Evolutionary conservation across 2,329 filamentous ascomycete genomes (phyloP).

Genomic region (Magnaporthiopsis rhizophila): DNA sequence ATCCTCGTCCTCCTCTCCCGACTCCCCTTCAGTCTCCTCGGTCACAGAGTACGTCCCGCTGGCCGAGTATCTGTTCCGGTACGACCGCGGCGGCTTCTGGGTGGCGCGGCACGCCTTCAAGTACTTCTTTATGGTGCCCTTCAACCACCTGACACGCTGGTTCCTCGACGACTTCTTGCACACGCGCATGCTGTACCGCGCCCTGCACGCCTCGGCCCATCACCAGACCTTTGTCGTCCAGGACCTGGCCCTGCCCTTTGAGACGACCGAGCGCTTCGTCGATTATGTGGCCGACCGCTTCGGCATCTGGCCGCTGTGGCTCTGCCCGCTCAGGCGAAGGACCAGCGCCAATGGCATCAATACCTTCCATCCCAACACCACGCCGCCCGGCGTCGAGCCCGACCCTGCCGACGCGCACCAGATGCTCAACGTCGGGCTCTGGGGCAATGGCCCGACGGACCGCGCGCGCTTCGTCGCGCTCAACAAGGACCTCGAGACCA

Average conservation of each 20-base stretch:
- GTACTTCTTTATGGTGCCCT: slow-evolving; percentile 59
- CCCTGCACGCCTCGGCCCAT: slow-evolving; percentile 59
- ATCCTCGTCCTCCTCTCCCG: slow-evolving; percentile 4
- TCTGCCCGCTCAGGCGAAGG: slow-evolving; percentile 45
- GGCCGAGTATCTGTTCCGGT: slow-evolving; percentile 67
- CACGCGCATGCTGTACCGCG: slow-evolving; percentile 67
- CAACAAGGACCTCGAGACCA: slow-evolving; percentile 65
- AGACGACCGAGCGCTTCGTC: slow-evolving; percentile 42
- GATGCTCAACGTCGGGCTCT: slow-evolving; percentile 63
- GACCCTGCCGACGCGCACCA: slow-evolving; percentile 19
- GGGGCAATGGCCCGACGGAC: slow-evolving; percentile 63
- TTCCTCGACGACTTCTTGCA: slow-evolving; percentile 66
- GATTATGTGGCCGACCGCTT: slow-evolving; percentile 44
- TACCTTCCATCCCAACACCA: slow-evolving; percentile 48
- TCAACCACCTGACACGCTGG: slow-evolving; percentile 57
- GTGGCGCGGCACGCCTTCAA: slow-evolving; percentile 57
- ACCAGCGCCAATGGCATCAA: slow-evolving; percentile 24
- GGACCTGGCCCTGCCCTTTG: slow-evolving; percentile 53
- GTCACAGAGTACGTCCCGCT: slow-evolving; percentile 54
- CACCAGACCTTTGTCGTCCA: slow-evolving; percentile 60
- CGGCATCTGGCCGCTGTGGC: slow-evolving; percentile 52
- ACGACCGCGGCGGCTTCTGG: slow-evolving; percentile 71
- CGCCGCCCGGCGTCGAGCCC: slow-evolving; percentile 13
- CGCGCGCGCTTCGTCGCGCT: slow-evolving; percentile 53
- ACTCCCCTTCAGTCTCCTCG: slow-evolving; percentile 15